phyloP scores from a whole-genome alignment of 2,329 filamentous ascomycete genomes.

The Fusarium proliferatum region DNA sequence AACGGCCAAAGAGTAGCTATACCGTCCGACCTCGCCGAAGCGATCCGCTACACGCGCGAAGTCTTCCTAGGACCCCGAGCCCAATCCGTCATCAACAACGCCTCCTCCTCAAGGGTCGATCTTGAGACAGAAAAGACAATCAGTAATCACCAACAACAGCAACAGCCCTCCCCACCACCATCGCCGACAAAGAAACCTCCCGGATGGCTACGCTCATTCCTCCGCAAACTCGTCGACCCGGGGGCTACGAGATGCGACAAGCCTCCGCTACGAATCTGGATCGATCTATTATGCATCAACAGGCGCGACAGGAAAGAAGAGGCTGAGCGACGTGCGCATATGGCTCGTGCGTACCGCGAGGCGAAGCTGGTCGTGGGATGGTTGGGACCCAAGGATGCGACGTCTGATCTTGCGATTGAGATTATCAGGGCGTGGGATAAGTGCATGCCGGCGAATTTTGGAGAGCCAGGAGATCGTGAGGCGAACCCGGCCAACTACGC shows the following conservation, averaged over 20 bases:
- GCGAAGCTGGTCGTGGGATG: slow-evolving; percentile 40
- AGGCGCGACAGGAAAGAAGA: slow-evolving; percentile 28
- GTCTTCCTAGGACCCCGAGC: slow-evolving; percentile 33
- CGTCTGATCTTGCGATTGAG: slow-evolving; percentile 38
- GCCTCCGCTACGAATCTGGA: slow-evolving; percentile 37
- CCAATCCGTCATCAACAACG: slow-evolving; percentile 4
- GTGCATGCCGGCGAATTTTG: slow-evolving; percentile 36
- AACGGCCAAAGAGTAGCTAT: slow-evolving; percentile 31
- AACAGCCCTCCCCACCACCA: slow-evolving; percentile 14
- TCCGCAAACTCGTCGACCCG: slow-evolving; percentile 29
- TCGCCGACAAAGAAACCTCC: slow-evolving; percentile 34
- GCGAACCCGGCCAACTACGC: slow-evolving; percentile 37
- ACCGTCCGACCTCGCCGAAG: slow-evolving; percentile 30
- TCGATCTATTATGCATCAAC: slow-evolving; percentile 40
- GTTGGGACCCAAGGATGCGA: slow-evolving; percentile 33
- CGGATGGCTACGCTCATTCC: slow-evolving; percentile 36
- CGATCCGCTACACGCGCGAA: slow-evolving; percentile 38
- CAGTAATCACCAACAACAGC: background rate
- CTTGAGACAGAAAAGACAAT: slow-evolving; percentile 11
- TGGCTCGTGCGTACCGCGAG: slow-evolving; percentile 34
- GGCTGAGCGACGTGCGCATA: slow-evolving; percentile 31
- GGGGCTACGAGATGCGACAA: background rate
- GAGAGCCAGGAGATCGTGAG: slow-evolving; percentile 39
- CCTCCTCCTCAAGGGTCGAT: slow-evolving; percentile 21
- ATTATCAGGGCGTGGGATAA: slow-evolving; percentile 40